phyloP scores from a whole-genome alignment of 2,329 filamentous ascomycete genomes.

The Xylariales sp. region DNA sequence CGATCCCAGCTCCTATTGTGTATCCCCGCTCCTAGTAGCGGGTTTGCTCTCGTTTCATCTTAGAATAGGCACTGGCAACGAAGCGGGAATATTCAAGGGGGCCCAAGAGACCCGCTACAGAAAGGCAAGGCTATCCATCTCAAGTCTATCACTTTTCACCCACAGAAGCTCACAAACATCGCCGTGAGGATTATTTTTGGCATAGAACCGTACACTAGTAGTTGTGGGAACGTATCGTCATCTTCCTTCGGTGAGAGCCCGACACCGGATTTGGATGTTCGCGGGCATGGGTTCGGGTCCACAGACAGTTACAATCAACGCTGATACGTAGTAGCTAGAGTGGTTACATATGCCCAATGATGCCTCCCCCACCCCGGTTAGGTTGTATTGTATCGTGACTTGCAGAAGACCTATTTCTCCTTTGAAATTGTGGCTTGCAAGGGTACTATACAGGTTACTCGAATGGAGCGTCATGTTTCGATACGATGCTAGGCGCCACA shows the following conservation, averaged over 20 bases:
- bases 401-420: conserved; percentile 14
- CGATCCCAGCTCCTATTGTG: background rate
- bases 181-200: background rate
- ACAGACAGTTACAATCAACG: background rate
- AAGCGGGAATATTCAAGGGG: background rate
- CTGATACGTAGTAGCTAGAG: conserved; percentile 4
- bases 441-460: conserved; percentile 24
- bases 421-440: conserved; percentile 34
- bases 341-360: conserved; percentile 4
- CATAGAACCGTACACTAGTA: background rate
- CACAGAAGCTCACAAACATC: background rate
- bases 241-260: background rate
- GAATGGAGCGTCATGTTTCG: conserved; percentile 8
- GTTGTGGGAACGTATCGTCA: background rate
- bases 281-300: background rate
- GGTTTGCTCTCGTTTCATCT: conserved; percentile 18
- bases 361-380: background rate
- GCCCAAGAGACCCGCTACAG: conserved; percentile 2
- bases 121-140: background rate
- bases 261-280: conserved; percentile 8
- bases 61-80: background rate
- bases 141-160: background rate
- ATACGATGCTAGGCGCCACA: conserved; percentile 22
- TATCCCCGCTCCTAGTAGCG: conserved; percentile 10
- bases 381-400: conserved; percentile 7